Conservation (phyloP, 768 basidiomycete genomes). For the Strobilomyces echinocephalus region DNA sequence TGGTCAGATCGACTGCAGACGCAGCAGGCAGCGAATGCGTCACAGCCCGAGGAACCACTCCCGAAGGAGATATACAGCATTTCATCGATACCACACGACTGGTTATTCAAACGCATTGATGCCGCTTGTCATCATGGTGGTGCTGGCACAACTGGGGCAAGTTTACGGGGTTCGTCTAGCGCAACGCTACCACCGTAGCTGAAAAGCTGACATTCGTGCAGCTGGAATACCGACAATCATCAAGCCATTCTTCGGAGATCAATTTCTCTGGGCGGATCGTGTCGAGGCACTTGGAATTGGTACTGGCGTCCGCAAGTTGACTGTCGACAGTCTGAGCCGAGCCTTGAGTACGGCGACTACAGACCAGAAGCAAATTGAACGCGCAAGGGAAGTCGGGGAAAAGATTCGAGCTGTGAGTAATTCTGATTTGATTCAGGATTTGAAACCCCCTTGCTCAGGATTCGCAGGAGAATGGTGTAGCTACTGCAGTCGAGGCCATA, state of each 20-base stretch:
- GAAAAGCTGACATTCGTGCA: slow-evolving; percentile 24
- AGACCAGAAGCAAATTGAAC: slow-evolving; percentile 82
- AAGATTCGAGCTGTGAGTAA: slow-evolving; percentile 70
- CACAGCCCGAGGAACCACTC: slow-evolving; percentile 64
- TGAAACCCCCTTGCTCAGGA: background rate
- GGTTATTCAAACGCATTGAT: slow-evolving; percentile 90
- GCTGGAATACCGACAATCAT: slow-evolving; percentile 95
- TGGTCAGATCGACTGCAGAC: slow-evolving; percentile 89
- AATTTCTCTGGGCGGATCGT: slow-evolving; percentile 96
- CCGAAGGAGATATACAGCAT: slow-evolving; percentile 81
- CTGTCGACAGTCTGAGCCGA: slow-evolving; percentile 68
- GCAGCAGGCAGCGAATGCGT: slow-evolving; percentile 59
- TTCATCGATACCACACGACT: slow-evolving; percentile 88
- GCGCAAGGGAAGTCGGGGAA: slow-evolving; percentile 81
- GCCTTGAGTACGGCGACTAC: slow-evolving; percentile 81
- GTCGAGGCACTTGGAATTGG: slow-evolving; percentile 96
- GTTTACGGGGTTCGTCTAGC: slow-evolving; percentile 66
- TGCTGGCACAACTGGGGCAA: slow-evolving; percentile 94
- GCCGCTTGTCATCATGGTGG: slow-evolving; percentile 99
- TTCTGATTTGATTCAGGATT: background rate
- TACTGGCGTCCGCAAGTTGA: slow-evolving; percentile 81
- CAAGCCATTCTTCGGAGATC: slow-evolving; percentile 96
- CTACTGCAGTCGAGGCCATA: slow-evolving; percentile 88
- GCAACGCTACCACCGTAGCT: too few species aligned
- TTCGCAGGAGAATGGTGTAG: slow-evolving; percentile 86